These are phyloP conservation scores for Sclerotinia borealis DNA, from an alignment of 2,329 filamentous ascomycete genomes.

Conservation along the genomic window DNA sequence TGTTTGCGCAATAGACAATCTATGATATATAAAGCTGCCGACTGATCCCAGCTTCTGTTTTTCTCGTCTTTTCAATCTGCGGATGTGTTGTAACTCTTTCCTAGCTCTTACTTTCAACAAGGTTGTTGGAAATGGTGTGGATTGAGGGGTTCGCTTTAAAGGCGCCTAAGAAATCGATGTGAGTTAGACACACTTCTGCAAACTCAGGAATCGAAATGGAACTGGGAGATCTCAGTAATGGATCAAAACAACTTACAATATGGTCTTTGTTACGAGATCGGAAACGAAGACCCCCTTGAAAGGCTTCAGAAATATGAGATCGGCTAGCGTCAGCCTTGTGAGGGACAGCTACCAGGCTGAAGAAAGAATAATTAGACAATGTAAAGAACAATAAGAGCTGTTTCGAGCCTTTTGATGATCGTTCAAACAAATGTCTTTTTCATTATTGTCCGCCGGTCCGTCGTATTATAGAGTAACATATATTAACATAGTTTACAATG, in stretches of 20 bases:
- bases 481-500: slow-evolving; percentile 7
- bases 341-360: neutral
- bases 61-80: neutral
- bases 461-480: slow-evolving; percentile 1
- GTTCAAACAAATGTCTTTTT: neutral
- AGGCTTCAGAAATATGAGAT: neutral
- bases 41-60: no score
- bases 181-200: neutral
- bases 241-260: neutral
- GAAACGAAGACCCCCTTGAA: neutral
- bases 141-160: neutral
- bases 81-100: neutral
- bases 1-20: neutral
- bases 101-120: neutral
- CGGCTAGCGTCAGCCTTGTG: slow-evolving; percentile 12
- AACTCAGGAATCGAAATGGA: neutral
- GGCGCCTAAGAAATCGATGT: neutral
- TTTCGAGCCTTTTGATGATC: neutral
- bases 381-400: neutral
- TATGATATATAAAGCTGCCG: neutral
- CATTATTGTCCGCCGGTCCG: neutral
- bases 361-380: slow-evolving; percentile 11
- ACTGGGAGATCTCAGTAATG: neutral
- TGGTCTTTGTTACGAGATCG: neutral
- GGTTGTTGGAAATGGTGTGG: neutral